Conservation (phyloP, 495 filamentous ascomycete genomes). For the Amniculicola lignicola region DNA sequence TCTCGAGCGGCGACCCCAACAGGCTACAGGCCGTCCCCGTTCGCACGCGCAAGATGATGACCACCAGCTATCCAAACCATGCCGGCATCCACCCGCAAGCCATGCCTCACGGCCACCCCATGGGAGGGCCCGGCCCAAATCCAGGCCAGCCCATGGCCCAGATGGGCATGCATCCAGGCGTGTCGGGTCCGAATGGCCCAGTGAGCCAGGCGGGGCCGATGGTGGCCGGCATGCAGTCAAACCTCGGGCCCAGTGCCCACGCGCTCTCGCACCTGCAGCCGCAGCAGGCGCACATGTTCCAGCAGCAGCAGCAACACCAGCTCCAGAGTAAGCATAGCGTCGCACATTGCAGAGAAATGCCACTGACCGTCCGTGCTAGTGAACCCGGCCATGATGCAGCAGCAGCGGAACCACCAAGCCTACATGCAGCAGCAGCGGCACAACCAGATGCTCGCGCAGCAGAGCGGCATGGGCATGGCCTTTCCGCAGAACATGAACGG, state of each 20-base stretch:
- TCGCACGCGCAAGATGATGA: slow-evolving; percentile 36
- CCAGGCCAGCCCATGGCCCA: slow-evolving; percentile 65
- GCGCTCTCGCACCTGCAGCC: slow-evolving; percentile 73
- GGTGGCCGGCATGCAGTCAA: slow-evolving; percentile 80
- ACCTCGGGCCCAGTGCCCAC: slow-evolving; percentile 64
- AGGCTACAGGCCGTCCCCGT: neutral
- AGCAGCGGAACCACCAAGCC: slow-evolving; percentile 15
- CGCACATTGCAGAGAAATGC: neutral
- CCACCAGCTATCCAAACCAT: slow-evolving; percentile 60
- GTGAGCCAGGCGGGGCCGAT: slow-evolving; percentile 74
- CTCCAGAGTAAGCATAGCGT: slow-evolving; percentile 36
- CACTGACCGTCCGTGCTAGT: slow-evolving; percentile 2
- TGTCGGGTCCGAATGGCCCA: slow-evolving; percentile 72
- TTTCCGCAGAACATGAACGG: slow-evolving; percentile 19
- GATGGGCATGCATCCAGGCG: slow-evolving; percentile 77
- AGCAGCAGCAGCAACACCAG: slow-evolving; percentile 42
- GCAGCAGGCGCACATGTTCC: slow-evolving; percentile 41
- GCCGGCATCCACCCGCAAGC: slow-evolving; percentile 53
- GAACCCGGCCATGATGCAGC: slow-evolving; percentile 20
- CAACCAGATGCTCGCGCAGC: slow-evolving; percentile 33
- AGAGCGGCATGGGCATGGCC: slow-evolving; percentile 27
- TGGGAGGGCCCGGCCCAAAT: slow-evolving; percentile 67
- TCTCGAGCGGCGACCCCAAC: neutral
- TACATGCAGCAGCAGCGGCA: slow-evolving; percentile 44
- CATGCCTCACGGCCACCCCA: slow-evolving; percentile 73